A percentile compares a stretch with the other conserved stretches of the same genome.
Conservation (phyloP, 176 grass and related monocot species). For the Guadua angustifolia region DNA sequence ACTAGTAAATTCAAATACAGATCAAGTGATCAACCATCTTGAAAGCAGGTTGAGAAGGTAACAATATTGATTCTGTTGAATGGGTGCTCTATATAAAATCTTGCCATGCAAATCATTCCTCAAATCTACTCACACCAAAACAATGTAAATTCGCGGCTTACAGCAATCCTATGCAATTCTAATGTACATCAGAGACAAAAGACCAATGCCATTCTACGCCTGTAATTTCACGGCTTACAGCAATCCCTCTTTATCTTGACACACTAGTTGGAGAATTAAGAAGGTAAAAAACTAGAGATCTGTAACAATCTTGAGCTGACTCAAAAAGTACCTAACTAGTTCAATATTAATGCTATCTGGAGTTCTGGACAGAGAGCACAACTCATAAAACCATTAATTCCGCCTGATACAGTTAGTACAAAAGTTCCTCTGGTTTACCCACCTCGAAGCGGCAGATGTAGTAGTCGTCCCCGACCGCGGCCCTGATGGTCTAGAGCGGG, state of each 20-base stretch:
- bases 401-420: background rate
- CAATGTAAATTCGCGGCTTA: no score
- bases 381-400: background rate
- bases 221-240: background rate
- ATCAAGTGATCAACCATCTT: conserved; percentile 79
- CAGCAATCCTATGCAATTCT: no score
- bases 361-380: conserved; percentile 20
- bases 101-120: background rate
- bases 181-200: conserved; percentile 12
- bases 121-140: background rate
- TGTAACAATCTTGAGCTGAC: no score
- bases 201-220: background rate
- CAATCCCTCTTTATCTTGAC: no score
- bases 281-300: no score
- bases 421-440: background rate
- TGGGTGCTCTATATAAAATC: conserved; percentile 22
- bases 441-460: conserved; percentile 83
- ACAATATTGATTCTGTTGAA: conserved; percentile 69
- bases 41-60: conserved; percentile 66
- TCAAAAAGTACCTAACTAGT: no score
- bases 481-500: conserved; percentile 59
- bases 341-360: background rate
- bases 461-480: conserved; percentile 62
- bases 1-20: conserved; percentile 25
- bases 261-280: no score